Conservation (phyloP, 164 flowering plant genomes). For the Stephania yunnanensis region DNA sequence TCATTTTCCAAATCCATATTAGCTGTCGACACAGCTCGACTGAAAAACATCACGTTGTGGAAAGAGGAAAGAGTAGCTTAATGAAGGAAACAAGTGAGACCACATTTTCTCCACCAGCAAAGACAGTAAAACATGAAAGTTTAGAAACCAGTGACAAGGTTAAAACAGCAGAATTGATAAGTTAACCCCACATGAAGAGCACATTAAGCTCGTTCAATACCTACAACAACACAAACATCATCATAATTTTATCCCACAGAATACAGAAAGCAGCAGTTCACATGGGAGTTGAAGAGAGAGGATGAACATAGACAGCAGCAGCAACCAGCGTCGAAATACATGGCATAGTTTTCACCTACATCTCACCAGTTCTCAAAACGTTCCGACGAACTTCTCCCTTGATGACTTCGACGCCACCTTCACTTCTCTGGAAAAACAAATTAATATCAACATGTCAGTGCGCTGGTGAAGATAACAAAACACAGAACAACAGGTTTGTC, state of each 20-base stretch:
- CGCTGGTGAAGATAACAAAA: neutral
- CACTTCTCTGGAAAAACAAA: neutral
- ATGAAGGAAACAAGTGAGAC: neutral
- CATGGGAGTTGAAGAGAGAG: neutral
- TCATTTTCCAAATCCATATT: too few relatives aligned
- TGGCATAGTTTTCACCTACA: neutral
- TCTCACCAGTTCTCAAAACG: neutral
- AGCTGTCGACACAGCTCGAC: too few relatives aligned
- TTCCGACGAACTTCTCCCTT: neutral
- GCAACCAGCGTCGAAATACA: neutral
- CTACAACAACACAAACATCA: neutral
- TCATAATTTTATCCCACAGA: conserved; percentile 1
- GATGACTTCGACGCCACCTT: neutral
- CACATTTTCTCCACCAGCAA: neutral
- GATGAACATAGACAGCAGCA: neutral
- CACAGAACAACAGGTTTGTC: too few relatives aligned
- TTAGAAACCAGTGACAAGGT: neutral
- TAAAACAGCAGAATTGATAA: neutral
- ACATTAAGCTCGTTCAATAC: neutral
- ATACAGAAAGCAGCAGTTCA: neutral
- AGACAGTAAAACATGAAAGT: neutral
- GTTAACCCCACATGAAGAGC: neutral
- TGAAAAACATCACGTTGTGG: too few relatives aligned
- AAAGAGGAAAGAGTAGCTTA: neutral
- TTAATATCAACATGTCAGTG: neutral